Conservation (phyloP, 805 yeast genomes). For the Candida nemodendra region DNA sequence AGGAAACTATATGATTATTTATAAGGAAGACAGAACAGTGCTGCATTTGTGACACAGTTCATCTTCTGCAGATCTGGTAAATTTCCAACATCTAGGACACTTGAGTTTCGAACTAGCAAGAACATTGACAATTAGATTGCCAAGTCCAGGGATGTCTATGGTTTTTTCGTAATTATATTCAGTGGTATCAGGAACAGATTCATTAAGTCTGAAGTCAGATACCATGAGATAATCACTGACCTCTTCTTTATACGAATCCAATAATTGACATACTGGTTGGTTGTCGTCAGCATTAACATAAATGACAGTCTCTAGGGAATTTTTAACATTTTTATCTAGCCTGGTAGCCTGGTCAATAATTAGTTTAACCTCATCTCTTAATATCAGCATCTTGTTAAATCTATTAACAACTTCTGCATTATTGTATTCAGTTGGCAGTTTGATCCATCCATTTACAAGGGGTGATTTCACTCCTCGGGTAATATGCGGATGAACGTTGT, state of each 20-base stretch:
- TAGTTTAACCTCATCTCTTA: conserved; percentile 50
- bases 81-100: conserved; percentile 97
- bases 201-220: conserved; percentile 50
- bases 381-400: conserved; percentile 43
- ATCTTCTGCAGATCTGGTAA: conserved; percentile 49
- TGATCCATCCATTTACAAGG: conserved; percentile 45
- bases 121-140: conserved; percentile 35
- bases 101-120: conserved; percentile 43
- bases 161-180: conserved; percentile 30
- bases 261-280: conserved; percentile 9
- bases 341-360: conserved; percentile 57
- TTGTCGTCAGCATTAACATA: conserved; percentile 28
- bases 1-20: conserved; percentile 3
- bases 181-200: conserved; percentile 1
- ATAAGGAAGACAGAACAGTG: conserved; percentile 29
- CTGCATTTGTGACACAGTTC: conserved; percentile 68
- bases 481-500: conserved; percentile 40
- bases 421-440: conserved; percentile 34
- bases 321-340: conserved; percentile 47
- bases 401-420: conserved; percentile 40
- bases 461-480: conserved; percentile 40
- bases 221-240: conserved; percentile 60
- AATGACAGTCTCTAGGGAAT: conserved; percentile 59
- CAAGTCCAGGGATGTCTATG: conserved; percentile 31
- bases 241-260: conserved; percentile 38